Evolutionary conservation across 2,329 filamentous ascomycete species (phyloP), one percentile per base, ranked within the genome.

Genomic region (Colletotrichum nymphaeae): DNA sequence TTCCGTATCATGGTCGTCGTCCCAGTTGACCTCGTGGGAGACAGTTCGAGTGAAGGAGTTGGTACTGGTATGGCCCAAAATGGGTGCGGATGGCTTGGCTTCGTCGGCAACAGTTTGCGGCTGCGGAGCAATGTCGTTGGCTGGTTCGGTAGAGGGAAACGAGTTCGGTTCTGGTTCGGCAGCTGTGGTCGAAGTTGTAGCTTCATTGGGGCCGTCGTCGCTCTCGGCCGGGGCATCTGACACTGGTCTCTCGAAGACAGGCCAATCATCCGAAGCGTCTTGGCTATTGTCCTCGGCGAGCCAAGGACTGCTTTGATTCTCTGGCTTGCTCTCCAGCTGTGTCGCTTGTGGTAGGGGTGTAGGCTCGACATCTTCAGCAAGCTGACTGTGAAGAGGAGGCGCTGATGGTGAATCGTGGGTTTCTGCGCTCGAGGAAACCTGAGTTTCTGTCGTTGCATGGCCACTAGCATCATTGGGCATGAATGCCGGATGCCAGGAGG

Each of bases 1-100:
- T 74, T 92, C 90, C n/a, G 82, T 79, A 26, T 91, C 89, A 26
- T 91, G 90, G 52, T 90, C 88, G 56, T 87, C 86, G 69, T 85
- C 86, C 82, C 89, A 91, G 79, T 84, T 91, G 28, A 91, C 83
- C 66, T 92, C 90, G 70, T 92, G 88, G 12, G 90, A 88, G 14
- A 92, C 90, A 2, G 91, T 93, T 46, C 91, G 87, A 12, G 90
- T 86, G 80, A 93, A 93, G 0, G 91, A 93, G 79, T 88, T 86
- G 60, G 87, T 90, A 80, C 90, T 92, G 11, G 86, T 80, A 78
- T 92, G 90, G 75, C 74, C 74, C 26, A 74, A 26, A 6, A 30
- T 58, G 22, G 69, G 69, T 30, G 63, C 74, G 28, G 73, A 28
- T 9, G 73, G 19, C 32, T 68, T 73, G 28, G 72, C 6, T 16